Conservation (phyloP, 2,329 filamentous ascomycete species). For the Microsporum canis region DNA sequence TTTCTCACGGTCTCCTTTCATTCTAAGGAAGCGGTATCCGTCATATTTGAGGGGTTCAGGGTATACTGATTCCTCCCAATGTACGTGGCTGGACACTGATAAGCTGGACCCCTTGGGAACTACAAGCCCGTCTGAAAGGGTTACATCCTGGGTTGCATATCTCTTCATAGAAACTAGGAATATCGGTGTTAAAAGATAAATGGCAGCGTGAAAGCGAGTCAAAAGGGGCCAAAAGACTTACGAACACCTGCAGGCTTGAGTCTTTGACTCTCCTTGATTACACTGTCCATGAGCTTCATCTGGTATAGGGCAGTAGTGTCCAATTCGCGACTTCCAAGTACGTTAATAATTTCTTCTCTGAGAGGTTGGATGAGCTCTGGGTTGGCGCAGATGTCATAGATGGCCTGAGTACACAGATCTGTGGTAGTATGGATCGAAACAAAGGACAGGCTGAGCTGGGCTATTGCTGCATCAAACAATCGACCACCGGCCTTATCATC, state of each 20-base stretch:
- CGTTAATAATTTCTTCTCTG: constrained; percentile 16
- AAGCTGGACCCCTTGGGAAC: constrained; percentile 14
- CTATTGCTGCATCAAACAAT: constrained; percentile 14
- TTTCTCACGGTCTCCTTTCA: constrained; percentile 8
- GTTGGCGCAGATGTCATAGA: constrained; percentile 16
- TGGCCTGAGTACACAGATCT: constrained; percentile 17
- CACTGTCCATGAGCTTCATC: constrained; percentile 34
- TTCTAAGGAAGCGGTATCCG: constrained; percentile 13
- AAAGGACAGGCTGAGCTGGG: constrained; percentile 17
- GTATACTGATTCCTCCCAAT: constrained; percentile 13
- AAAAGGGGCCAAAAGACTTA: not conserved
- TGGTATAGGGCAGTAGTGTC: constrained; percentile 29
- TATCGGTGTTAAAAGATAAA: not conserved
- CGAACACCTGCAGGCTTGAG: constrained; percentile 20
- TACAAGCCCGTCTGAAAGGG: constrained; percentile 13
- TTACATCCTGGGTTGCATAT: constrained; percentile 9
- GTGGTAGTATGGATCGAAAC: constrained; percentile 19
- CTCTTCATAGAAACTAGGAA: constrained; percentile 10
- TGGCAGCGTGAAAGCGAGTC: not conserved
- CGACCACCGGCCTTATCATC: constrained; percentile 18
- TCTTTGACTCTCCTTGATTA: constrained; percentile 32
- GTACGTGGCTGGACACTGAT: constrained; percentile 8
- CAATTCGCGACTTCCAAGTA: constrained; percentile 19
- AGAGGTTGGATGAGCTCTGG: constrained; percentile 11
- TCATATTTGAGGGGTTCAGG: constrained; percentile 13